These are phyloP conservation scores for Saturnispora mendoncae DNA, from an alignment of 805 yeast genomes.

Conservation along the genomic window DNA sequence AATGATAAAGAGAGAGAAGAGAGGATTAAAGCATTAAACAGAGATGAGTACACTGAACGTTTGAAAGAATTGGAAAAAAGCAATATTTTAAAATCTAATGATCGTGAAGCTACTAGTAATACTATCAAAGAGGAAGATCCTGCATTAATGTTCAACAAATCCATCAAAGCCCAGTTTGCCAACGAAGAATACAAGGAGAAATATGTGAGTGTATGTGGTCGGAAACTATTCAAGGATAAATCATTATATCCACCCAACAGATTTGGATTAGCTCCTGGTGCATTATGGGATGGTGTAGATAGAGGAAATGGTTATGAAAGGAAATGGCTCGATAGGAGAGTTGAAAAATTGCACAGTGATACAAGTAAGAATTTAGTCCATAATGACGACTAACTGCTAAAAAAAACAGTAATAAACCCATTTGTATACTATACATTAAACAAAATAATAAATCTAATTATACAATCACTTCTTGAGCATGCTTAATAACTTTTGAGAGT, in stretches of 20 bases:
- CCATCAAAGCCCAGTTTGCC: slow-evolving; percentile 16
- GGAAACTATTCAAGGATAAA: slow-evolving; percentile 46
- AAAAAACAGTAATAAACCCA: slow-evolving; percentile 6
- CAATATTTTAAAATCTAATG: slow-evolving; percentile 15
- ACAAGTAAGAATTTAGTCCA: slow-evolving; percentile 29
- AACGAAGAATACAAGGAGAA: slow-evolving; percentile 12
- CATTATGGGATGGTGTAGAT: slow-evolving; percentile 88
- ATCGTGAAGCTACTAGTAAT: slow-evolving; percentile 13
- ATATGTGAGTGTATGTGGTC: slow-evolving; percentile 33
- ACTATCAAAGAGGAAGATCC: slow-evolving; percentile 70
- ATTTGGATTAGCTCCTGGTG: slow-evolving; percentile 69
- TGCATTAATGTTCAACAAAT: slow-evolving; percentile 37
- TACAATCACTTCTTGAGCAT: slow-evolving; percentile 1
- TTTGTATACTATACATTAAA: background rate
- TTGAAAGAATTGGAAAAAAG: slow-evolving; percentile 22
- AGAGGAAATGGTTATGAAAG: slow-evolving; percentile 82
- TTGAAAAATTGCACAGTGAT: slow-evolving; percentile 29
- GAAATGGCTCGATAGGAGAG: slow-evolving; percentile 41
- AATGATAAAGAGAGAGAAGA: slow-evolving; percentile 8
- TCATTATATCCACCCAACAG: slow-evolving; percentile 51
- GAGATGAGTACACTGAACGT: slow-evolving; percentile 10
- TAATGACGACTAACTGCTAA: slow-evolving; percentile 26
- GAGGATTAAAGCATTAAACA: background rate
- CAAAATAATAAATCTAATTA: background rate
- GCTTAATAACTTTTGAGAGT: slow-evolving; percentile 2